phyloP scores from a whole-genome alignment of 768 basidiomycete species.

The Punctularia strigosozonata region DNA sequence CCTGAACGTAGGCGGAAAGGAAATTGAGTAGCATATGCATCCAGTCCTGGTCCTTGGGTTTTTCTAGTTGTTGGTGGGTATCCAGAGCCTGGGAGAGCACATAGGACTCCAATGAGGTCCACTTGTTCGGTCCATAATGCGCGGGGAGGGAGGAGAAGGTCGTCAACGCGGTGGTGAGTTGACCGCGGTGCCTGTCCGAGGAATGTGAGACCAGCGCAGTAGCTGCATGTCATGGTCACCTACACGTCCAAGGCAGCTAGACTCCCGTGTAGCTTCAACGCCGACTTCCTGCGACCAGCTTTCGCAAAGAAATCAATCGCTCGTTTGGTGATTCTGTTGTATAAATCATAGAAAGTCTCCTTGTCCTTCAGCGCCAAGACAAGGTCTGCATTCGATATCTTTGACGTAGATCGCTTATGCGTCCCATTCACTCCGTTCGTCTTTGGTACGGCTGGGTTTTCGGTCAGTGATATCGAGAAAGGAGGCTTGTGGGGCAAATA shows the following conservation, averaged over 20 bases:
- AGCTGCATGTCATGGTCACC: too few species aligned
- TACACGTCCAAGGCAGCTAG: slow-evolving; percentile 87
- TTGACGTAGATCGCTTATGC: slow-evolving; percentile 15
- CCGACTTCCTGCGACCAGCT: slow-evolving; percentile 77
- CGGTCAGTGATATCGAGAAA: slow-evolving; percentile 40
- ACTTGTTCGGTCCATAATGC: slow-evolving; percentile 73
- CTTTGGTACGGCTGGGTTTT: slow-evolving; percentile 8
- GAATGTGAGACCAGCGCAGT: too few species aligned
- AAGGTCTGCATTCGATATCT: slow-evolving; percentile 52
- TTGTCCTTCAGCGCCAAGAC: slow-evolving; percentile 40
- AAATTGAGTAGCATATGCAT: slow-evolving; percentile 67
- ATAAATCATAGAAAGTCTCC: slow-evolving; percentile 67
- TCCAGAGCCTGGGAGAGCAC: slow-evolving; percentile 69
- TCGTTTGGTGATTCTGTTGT: slow-evolving; percentile 61
- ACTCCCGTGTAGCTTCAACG: slow-evolving; percentile 73
- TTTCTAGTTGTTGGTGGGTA: slow-evolving; percentile 45
- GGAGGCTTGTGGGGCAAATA: slow-evolving; percentile 65
- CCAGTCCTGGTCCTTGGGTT: slow-evolving; percentile 66
- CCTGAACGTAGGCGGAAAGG: slow-evolving; percentile 55
- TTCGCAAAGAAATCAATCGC: slow-evolving; percentile 78
- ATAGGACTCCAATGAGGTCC: slow-evolving; percentile 70
- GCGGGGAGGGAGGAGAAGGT: slow-evolving; percentile 75
- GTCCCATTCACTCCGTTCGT: too few species aligned
- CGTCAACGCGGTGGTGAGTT: slow-evolving; percentile 47
- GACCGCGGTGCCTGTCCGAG: slow-evolving; percentile 56